These are phyloP conservation scores for Talaromyces thailandensis DNA, from an alignment of 495 filamentous ascomycete species.

Conservation along the genomic window DNA sequence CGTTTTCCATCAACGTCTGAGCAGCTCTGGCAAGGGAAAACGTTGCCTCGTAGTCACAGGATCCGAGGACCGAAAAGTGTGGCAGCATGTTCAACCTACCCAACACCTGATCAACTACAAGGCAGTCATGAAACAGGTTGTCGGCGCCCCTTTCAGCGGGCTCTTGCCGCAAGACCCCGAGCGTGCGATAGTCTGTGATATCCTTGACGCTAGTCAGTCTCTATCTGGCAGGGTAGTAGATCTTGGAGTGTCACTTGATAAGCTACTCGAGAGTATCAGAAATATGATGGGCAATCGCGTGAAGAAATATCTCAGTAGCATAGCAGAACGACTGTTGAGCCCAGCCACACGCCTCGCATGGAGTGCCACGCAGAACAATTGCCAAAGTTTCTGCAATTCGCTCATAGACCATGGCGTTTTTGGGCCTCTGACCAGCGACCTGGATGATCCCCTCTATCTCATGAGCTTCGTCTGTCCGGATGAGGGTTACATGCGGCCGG, in stretches of 20 bases:
- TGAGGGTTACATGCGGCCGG: constrained; percentile 5
- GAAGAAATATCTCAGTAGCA: constrained; percentile 15
- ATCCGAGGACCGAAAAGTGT: constrained; percentile 3
- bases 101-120: constrained; percentile 22
- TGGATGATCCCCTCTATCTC: constrained; percentile 16
- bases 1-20: constrained; percentile 14
- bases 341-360: constrained; percentile 13
- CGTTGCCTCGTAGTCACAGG: constrained; percentile 7
- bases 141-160: constrained; percentile 25
- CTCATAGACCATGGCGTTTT: constrained; percentile 22
- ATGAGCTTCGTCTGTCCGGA: constrained; percentile 28
- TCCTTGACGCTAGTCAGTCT: not conserved
- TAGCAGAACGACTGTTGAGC: constrained; percentile 17
- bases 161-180: constrained; percentile 6
- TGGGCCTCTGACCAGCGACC: constrained; percentile 14
- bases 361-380: constrained; percentile 21
- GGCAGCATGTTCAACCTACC: constrained; percentile 8
- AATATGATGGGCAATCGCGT: constrained; percentile 10
- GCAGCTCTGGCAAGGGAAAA: constrained; percentile 7
- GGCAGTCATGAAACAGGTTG: constrained; percentile 33
- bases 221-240: not conserved
- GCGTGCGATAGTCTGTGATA: not conserved
- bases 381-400: constrained; percentile 23
- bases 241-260: not conserved
- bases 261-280: constrained; percentile 8